These are phyloP conservation scores for Dillenia suffruticosa DNA, from an alignment of 164 flowering plant species.

Conservation along the genomic window DNA sequence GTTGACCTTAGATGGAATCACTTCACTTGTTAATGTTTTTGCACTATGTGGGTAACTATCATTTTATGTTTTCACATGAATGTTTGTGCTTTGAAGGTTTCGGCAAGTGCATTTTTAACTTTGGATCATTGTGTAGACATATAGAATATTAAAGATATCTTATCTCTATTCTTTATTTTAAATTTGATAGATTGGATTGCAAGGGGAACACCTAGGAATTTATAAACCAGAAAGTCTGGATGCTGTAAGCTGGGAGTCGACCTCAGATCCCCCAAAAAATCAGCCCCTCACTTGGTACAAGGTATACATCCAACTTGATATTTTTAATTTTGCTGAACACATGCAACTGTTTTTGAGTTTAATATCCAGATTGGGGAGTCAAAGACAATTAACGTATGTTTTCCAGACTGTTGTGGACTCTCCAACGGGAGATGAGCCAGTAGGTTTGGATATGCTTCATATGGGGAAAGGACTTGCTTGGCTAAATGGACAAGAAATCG, in stretches of 20 bases:
- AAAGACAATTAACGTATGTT: conserved; percentile 5
- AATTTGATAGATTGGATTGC: conserved; percentile 64
- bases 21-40: no score
- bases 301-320: conserved; percentile 34
- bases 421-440: conserved; percentile 88
- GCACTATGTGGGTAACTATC: no score
- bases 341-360: background rate
- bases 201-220: conserved; percentile 74
- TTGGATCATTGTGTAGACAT: no score
- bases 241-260: conserved; percentile 56
- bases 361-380: background rate
- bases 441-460: conserved; percentile 88
- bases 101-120: no score
- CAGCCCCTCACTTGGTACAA: conserved; percentile 98
- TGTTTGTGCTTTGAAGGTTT: no score
- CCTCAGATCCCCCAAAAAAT: conserved; percentile 58
- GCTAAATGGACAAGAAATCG: conserved; percentile 95
- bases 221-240: conserved; percentile 42
- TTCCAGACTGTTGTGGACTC: conserved; percentile 70
- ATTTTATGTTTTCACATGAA: no score
- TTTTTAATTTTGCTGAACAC: background rate
- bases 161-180: conserved; percentile 5
- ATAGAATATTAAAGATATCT: no score
- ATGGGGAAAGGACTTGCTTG: conserved; percentile 99
- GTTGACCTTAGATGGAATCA: no score